Base-by-base conservation (phyloP, 495 filamentous ascomycete genomes). In the Glonium stellatum region DNA sequence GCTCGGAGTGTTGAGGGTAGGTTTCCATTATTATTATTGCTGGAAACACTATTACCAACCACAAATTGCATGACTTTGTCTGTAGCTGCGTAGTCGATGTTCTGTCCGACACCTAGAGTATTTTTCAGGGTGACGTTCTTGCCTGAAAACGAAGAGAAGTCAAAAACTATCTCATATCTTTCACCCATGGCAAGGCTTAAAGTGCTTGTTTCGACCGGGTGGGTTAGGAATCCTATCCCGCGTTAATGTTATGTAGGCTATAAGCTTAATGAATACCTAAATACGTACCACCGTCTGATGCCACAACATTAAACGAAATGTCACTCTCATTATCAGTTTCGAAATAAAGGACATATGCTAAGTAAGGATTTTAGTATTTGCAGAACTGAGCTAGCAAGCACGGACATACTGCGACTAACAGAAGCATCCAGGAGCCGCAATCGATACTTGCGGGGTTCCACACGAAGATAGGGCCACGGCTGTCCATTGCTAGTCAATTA, bases 371-470 rank as follows among this genome's bases (percentile, higher is more conserved):
- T 12, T 11, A 12, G 21, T 10, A 42, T 27, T 55, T n/a, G 10
- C 53, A 42, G 5, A 19, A 13, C 19, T 1, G 18, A n/a, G 36
- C 11, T 12, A 47, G n/a, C n/a, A n/a, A 31, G 19, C 19, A 9
- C 11, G 12, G 21, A 13, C 59, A 51, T 62, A 66, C 64, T 60
- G 18, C 64, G 51, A 36, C 64, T 63, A 48, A 67, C 62, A 27
- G 80, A 63, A 0, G 75, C 76, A 65, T 83, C 72, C 15, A 82
- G 67, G 21, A 84, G 62, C 15, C 81, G 71, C 54, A 84, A 73
- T 6, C 80, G 79, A 67, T 83, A 83, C 57, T 82, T 82, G 55
- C 81, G 73, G 0, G 80, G 80, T 60, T 83, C 72, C 12, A 84
- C 81, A 15, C 70, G 69, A 6, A 81, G 64, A 64, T 71, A 79